Evolutionary conservation across 495 filamentous ascomycete species (phyloP).

Genomic region (Hyaloscypha bicolor): DNA sequence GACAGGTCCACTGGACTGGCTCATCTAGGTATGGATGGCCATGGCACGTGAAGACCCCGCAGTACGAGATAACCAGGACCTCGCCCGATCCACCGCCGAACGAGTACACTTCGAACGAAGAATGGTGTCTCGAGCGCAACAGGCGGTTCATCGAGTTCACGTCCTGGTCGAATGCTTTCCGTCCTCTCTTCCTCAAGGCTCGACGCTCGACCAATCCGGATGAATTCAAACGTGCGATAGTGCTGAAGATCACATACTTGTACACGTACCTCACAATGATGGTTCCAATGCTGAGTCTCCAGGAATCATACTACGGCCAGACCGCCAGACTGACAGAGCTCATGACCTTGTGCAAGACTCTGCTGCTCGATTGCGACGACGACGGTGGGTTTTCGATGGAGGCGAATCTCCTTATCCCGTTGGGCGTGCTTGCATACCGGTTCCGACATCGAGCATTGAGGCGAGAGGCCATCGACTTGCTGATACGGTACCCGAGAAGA

Average conservation of each 20-base stretch:
- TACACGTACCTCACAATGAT: neutral
- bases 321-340: neutral
- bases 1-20: neutral
- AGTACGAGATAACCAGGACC: neutral
- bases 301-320: neutral
- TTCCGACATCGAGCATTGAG: conserved; percentile 40
- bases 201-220: neutral
- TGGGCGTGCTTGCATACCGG: neutral
- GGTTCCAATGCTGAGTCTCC: neutral
- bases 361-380: neutral
- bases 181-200: neutral
- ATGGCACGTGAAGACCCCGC: neutral
- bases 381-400: neutral
- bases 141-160: neutral
- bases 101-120: neutral
- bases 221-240: neutral
- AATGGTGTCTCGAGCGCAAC: neutral
- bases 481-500: conserved; percentile 38
- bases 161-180: neutral
- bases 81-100: neutral
- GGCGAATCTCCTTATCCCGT: neutral
- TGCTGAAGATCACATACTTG: neutral
- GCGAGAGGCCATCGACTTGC: conserved; percentile 41
- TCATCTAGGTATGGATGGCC: neutral
- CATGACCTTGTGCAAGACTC: neutral